Conservation (phyloP, 1,284 basidiomycete species). For the Leccinum fallax region DNA sequence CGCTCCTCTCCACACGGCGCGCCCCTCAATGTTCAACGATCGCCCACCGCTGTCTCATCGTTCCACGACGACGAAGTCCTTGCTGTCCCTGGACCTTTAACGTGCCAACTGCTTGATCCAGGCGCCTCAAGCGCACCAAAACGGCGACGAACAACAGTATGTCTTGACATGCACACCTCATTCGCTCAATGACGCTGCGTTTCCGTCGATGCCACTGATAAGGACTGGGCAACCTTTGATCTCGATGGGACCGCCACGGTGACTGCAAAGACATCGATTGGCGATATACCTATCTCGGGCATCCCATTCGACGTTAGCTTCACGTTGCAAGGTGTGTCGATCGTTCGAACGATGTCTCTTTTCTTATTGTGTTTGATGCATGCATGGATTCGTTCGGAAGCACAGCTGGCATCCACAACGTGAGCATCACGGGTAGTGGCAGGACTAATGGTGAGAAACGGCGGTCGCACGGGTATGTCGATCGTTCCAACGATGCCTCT, state of each 20-base stretch:
- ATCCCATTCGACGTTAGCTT: conserved; percentile 67
- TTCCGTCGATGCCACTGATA: conserved; percentile 60
- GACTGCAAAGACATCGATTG: conserved; percentile 64
- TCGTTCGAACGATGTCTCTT: background rate
- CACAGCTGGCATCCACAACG: conserved; percentile 51
- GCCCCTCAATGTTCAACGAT: too few species aligned
- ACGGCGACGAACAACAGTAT: too few species aligned
- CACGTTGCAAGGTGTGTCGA: conserved; percentile 48
- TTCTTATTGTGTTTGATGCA: conserved; percentile 18
- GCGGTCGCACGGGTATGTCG: too few species aligned
- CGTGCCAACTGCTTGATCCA: too few species aligned
- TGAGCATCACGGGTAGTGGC: conserved; percentile 62
- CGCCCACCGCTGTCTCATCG: too few species aligned
- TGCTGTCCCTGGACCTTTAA: too few species aligned
- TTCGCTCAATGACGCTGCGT: conserved; percentile 57
- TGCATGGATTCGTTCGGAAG: conserved; percentile 59
- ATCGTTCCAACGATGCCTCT: too few species aligned
- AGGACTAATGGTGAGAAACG: conserved; percentile 53
- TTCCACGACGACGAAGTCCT: too few species aligned
- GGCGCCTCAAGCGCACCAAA: too few species aligned
- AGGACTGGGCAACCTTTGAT: conserved; percentile 46
- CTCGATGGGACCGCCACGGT: conserved; percentile 65
- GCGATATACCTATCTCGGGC: conserved; percentile 65
- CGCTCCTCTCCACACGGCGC: too few species aligned
- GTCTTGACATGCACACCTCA: too few species aligned